A percentile compares a stretch with the other conserved stretches of the same genome.
These are phyloP conservation scores for Lachancea dasiensis DNA, from an alignment of 805 yeast species.

Conservation along the genomic window DNA sequence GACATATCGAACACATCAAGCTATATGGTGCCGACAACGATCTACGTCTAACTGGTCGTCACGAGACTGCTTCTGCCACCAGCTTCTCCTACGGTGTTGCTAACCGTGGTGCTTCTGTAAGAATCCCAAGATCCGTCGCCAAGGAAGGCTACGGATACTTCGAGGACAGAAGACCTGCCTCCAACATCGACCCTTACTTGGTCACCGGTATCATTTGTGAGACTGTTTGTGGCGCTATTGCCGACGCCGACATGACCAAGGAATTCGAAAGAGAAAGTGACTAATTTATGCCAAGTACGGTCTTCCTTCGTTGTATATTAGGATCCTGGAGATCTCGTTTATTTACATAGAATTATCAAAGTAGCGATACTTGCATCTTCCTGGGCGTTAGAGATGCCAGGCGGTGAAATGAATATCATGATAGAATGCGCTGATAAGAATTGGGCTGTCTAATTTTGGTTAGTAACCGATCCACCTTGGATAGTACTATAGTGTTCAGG, in stretches of 20 bases:
- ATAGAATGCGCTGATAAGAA: background rate
- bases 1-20: slow-evolving; percentile 94
- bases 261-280: slow-evolving; percentile 47
- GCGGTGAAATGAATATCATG: background rate
- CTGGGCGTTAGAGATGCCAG: slow-evolving; percentile 1
- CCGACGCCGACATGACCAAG: slow-evolving; percentile 91
- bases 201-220: slow-evolving; percentile 98
- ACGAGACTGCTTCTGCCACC: slow-evolving; percentile 94
- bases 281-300: background rate
- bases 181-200: slow-evolving; percentile 97
- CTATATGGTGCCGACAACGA: slow-evolving; percentile 95
- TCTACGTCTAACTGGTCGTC: slow-evolving; percentile 93
- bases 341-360: background rate
- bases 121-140: slow-evolving; percentile 98
- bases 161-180: slow-evolving; percentile 99
- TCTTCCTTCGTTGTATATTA: background rate
- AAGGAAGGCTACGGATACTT: slow-evolving; percentile 97
- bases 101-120: slow-evolving; percentile 98
- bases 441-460: too few species aligned
- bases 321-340: slow-evolving; percentile 7
- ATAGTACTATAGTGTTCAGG: too few species aligned
- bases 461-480: too few species aligned
- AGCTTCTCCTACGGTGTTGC: slow-evolving; percentile 95
- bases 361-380: background rate
- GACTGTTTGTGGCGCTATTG: slow-evolving; percentile 90